Percentiles rank a stretch among this genome's conserved stretches.
Evolutionary conservation across 116 monocot genomes (phyloP).

Genomic region (Trichopus zeylanicus): DNA sequence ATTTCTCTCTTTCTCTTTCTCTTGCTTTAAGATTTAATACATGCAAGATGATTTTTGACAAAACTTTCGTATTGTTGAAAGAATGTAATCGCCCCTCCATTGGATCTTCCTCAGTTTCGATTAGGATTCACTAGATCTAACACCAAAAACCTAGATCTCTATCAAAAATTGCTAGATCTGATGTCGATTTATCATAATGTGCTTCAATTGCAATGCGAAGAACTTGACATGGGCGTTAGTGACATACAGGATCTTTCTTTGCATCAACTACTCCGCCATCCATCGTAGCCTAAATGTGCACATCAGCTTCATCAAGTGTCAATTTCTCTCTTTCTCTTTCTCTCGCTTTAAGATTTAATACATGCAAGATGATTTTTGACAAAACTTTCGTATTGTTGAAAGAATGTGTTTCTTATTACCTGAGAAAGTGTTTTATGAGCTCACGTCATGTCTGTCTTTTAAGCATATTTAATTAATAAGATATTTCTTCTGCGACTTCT

Average conservation of each 20-base stretch:
- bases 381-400: too few species aligned
- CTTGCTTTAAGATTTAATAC: not conserved
- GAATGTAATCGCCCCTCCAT: conserved; percentile 17
- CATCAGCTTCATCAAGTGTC: conserved; percentile 40
- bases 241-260: conserved; percentile 46
- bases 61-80: too few species aligned
- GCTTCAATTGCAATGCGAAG: conserved; percentile 52
- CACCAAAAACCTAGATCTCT: not conserved
- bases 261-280: conserved; percentile 48
- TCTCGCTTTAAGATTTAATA: not conserved
- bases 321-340: too few species aligned
- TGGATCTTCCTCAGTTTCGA: not conserved
- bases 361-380: too few species aligned
- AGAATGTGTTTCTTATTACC: too few species aligned
- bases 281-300: conserved; percentile 53
- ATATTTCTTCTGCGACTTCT: too few species aligned
- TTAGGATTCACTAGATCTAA: not conserved
- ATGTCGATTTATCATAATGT: conserved; percentile 22
- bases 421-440: too few species aligned
- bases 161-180: conserved; percentile 11
- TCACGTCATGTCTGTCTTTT: too few species aligned
- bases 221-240: conserved; percentile 50
- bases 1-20: too few species aligned
- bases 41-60: too few species aligned
- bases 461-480: too few species aligned